These are phyloP conservation scores for Fonticula alba DNA, from an alignment of 78 protist genomes.

Conservation along the genomic window DNA sequence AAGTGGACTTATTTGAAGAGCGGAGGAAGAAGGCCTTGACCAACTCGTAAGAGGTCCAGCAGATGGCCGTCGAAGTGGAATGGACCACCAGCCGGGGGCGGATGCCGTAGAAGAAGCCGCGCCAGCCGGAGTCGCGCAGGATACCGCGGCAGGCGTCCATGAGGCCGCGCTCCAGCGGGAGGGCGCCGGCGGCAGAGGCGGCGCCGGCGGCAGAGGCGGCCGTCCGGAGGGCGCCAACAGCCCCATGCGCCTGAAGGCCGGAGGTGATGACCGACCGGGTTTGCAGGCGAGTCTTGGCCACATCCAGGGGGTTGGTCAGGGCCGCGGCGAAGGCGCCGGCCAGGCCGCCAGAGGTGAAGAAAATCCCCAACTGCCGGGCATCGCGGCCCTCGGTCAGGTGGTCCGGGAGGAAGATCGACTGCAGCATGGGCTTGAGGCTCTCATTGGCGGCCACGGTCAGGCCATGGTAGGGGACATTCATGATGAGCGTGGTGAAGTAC, in stretches of 20 bases:
- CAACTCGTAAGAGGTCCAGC: conserved; percentile 14
- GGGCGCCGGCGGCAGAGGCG: too few species aligned
- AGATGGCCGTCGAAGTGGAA: conserved; percentile 15
- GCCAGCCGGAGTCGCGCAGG: background rate
- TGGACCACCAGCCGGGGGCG: conserved; percentile 2
- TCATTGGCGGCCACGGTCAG: conserved; percentile 15
- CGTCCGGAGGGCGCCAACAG: too few species aligned
- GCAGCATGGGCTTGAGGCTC: background rate
- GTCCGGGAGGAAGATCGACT: too few species aligned
- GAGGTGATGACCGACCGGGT: background rate
- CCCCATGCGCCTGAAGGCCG: background rate
- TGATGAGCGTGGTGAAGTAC: conserved; percentile 7
- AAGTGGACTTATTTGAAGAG: too few species aligned
- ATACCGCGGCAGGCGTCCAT: background rate
- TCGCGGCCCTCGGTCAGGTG: background rate
- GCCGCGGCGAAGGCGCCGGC: conserved; percentile 21
- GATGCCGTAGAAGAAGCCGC: background rate
- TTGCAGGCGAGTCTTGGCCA: conserved; percentile 1
- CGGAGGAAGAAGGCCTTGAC: background rate
- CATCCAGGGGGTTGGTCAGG: conserved; percentile 17
- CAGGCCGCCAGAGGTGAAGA: background rate
- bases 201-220: too few species aligned
- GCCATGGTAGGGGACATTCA: conserved; percentile 7
- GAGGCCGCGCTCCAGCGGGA: background rate
- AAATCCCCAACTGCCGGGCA: too few species aligned